Percentiles rank a stretch among this genome's conserved stretches.
Evolutionary conservation across 2,329 filamentous ascomycete genomes (phyloP).

Genomic region (Pseudocercospora crystallina): DNA sequence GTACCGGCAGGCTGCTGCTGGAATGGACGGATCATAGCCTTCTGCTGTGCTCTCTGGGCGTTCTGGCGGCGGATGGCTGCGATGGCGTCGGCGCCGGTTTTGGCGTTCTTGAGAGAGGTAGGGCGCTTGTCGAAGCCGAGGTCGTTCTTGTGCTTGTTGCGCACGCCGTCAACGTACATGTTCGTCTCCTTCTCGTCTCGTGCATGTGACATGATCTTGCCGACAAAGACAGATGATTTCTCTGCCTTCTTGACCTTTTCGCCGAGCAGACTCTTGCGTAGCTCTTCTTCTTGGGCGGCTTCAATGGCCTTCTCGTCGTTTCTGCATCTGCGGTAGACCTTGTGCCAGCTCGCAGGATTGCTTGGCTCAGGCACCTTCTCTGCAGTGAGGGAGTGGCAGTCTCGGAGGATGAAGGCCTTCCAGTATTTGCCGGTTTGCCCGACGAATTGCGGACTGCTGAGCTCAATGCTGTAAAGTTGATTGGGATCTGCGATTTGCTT

Average conservation of each 20-base stretch:
- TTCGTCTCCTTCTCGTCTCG: slow-evolving; percentile 16
- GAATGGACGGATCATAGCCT: slow-evolving; percentile 15
- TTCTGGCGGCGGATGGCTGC: slow-evolving; percentile 23
- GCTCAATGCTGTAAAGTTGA: slow-evolving; percentile 72
- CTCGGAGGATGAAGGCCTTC: slow-evolving; percentile 73
- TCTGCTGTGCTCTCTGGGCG: slow-evolving; percentile 16
- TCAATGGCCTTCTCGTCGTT: slow-evolving; percentile 40
- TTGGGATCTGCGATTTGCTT: slow-evolving; percentile 67
- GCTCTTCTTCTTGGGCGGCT: slow-evolving; percentile 32
- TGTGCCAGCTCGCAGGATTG: slow-evolving; percentile 71
- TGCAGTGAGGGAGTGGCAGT: slow-evolving; percentile 63
- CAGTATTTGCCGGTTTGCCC: slow-evolving; percentile 72
- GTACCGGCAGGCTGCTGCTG: slow-evolving; percentile 9
- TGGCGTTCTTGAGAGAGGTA: slow-evolving; percentile 15
- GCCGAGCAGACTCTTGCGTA: slow-evolving; percentile 57
- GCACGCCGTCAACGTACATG: slow-evolving; percentile 20
- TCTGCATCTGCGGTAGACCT: slow-evolving; percentile 62
- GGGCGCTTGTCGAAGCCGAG: neutral
- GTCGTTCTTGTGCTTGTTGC: slow-evolving; percentile 7
- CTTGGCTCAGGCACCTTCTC: slow-evolving; percentile 63
- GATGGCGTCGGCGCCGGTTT: slow-evolving; percentile 23
- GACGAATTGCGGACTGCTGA: slow-evolving; percentile 72
- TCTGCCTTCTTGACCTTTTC: slow-evolving; percentile 59
- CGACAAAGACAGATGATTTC: slow-evolving; percentile 44
- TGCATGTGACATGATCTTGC: slow-evolving; percentile 21